Conservation (phyloP, 768 basidiomycete species). For the Macrolepiota fuliginosa region DNA sequence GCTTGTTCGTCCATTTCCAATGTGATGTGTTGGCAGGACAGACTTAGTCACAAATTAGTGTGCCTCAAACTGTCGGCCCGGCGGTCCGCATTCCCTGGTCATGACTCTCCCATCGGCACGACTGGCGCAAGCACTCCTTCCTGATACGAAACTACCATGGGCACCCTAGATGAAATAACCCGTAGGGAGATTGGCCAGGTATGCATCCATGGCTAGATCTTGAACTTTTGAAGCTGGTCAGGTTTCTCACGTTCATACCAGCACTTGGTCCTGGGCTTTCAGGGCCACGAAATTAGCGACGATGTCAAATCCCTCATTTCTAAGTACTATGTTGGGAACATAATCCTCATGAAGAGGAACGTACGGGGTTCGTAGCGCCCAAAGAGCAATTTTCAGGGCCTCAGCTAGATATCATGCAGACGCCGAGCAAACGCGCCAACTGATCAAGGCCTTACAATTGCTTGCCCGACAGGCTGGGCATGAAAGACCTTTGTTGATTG, state of each 20-base stretch:
- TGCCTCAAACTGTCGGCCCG: background rate
- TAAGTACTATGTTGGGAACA: constrained; percentile 63
- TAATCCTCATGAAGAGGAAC: constrained; percentile 72
- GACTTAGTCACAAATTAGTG: too few relatives aligned
- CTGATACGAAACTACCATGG: background rate
- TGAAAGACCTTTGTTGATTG: constrained; percentile 54
- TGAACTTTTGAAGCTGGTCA: background rate
- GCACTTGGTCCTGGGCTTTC: constrained; percentile 75
- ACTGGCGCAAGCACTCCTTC: too few relatives aligned
- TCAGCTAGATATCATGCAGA: constrained; percentile 28
- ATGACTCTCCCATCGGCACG: background rate
- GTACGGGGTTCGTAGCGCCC: constrained; percentile 40
- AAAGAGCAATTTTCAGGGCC: background rate
- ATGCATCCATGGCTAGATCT: background rate
- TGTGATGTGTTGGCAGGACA: background rate
- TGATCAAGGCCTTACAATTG: constrained; percentile 50
- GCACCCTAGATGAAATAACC: constrained; percentile 30
- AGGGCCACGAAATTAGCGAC: constrained; percentile 49
- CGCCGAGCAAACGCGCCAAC: constrained; percentile 44
- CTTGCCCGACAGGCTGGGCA: constrained; percentile 60
- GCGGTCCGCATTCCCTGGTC: background rate
- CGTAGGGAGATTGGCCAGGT: constrained; percentile 35
- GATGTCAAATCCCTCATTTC: constrained; percentile 55
- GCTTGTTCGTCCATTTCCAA: background rate
- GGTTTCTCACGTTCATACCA: constrained; percentile 19